Conservation (phyloP, 2,329 filamentous ascomycete genomes). For the Xylaria sp. region DNA sequence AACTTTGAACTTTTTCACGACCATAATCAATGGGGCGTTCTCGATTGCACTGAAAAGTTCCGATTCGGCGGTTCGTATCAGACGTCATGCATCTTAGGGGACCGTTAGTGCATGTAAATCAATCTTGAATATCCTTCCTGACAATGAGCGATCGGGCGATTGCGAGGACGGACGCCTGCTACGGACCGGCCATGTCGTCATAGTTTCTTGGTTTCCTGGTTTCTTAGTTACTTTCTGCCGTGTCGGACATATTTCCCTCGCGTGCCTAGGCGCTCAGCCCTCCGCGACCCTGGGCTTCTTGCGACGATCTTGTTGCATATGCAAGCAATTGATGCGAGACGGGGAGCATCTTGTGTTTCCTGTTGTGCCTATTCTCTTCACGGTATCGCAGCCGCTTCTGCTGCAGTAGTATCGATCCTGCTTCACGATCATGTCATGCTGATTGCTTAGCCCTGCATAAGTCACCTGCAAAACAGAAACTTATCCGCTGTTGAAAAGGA, state of each 20-base stretch:
- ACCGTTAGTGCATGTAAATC: slow-evolving; percentile 21
- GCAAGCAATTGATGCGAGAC: slow-evolving; percentile 35
- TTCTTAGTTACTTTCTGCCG: not conserved
- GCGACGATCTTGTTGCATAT: slow-evolving; percentile 35
- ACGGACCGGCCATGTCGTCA: slow-evolving; percentile 33
- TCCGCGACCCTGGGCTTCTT: slow-evolving; percentile 27
- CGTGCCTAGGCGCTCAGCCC: slow-evolving; percentile 10
- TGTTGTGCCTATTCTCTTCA: slow-evolving; percentile 23
- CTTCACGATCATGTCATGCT: slow-evolving; percentile 26
- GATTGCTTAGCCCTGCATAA: slow-evolving; percentile 32
- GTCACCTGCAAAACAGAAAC: slow-evolving; percentile 37
- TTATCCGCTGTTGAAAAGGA: slow-evolving; percentile 31
- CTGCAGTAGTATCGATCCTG: slow-evolving; percentile 23
- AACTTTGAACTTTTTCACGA: not conserved
- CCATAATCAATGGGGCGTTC: slow-evolving; percentile 18
- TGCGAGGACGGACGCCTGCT: not conserved
- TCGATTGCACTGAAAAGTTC: slow-evolving; percentile 37
- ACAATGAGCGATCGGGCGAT: slow-evolving; percentile 13
- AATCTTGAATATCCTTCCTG: slow-evolving; percentile 16
- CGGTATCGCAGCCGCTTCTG: slow-evolving; percentile 26
- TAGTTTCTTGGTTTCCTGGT: slow-evolving; percentile 1
- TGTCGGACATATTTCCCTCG: slow-evolving; percentile 3
- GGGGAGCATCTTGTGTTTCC: slow-evolving; percentile 24
- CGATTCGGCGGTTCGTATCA: slow-evolving; percentile 38
- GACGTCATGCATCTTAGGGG: slow-evolving; percentile 42